These are phyloP conservation scores for Sophora flavescens DNA, from an alignment of 306 rosid species.

Conservation along the genomic window DNA sequence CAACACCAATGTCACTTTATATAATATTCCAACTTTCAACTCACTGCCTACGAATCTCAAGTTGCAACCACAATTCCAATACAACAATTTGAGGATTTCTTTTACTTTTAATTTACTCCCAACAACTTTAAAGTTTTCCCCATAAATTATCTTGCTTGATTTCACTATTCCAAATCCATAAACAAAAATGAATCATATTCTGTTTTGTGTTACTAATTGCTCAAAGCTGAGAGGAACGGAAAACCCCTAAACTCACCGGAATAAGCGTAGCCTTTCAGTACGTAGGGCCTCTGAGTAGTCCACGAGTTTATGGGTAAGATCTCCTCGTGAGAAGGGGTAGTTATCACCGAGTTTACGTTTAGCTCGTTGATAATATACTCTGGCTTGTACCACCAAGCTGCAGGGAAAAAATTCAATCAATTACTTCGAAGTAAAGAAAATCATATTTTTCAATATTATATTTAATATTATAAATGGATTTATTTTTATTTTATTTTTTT, in stretches of 20 bases:
- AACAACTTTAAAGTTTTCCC: not conserved
- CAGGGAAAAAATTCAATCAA: not conserved
- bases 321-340: constrained; percentile 87
- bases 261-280: constrained; percentile 78
- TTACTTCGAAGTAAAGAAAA: no score
- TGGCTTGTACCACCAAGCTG: constrained; percentile 96
- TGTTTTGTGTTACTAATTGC: no score
- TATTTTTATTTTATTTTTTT: no score
- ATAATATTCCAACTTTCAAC: no score
- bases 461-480: no score
- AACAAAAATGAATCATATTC: no score
- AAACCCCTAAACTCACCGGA: constrained; percentile 64
- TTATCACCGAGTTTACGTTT: constrained; percentile 87
- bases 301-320: constrained; percentile 78
- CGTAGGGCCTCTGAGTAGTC: constrained; percentile 76
- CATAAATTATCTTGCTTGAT: no score
- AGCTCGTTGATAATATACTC: constrained; percentile 83
- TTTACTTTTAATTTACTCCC: not conserved
- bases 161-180: no score
- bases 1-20: not conserved
- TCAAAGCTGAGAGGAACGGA: no score
- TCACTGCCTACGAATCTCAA: not conserved
- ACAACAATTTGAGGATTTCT: not conserved
- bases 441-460: no score
- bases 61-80: not conserved